Conservation (phyloP, 768 basidiomycete species). For the Paxillus rubicundulus region DNA sequence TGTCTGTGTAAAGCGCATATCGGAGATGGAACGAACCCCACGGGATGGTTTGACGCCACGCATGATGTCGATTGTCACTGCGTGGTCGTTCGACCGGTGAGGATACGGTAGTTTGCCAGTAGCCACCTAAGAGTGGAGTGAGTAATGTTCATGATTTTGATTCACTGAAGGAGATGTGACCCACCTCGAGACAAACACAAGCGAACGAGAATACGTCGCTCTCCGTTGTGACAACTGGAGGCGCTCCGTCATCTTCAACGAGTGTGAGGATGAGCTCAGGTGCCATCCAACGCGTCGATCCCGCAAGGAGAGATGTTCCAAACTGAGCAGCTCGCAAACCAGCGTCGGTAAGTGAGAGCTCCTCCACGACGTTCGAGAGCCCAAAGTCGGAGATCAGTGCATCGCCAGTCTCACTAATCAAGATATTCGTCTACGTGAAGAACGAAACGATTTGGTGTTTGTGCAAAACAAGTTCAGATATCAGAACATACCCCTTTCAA, state of each 20-base stretch:
- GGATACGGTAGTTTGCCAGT: slow-evolving; percentile 53
- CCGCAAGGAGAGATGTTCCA: slow-evolving; percentile 32
- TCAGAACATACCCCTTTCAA: slow-evolving; percentile 50
- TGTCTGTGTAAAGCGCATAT: slow-evolving; percentile 12
- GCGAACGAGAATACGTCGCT: slow-evolving; percentile 64
- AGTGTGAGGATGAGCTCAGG: slow-evolving; percentile 54
- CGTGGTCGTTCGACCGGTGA: slow-evolving; percentile 52
- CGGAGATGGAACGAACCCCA: slow-evolving; percentile 23
- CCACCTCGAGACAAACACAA: slow-evolving; percentile 57
- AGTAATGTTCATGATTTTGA: not conserved
- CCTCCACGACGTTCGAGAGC: slow-evolving; percentile 55
- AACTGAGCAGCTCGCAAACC: slow-evolving; percentile 22
- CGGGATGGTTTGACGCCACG: slow-evolving; percentile 48
- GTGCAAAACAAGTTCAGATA: not conserved
- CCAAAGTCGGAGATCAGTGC: slow-evolving; percentile 65
- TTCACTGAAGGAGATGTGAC: not conserved
- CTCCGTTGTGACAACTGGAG: slow-evolving; percentile 46
- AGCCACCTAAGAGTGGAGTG: slow-evolving; percentile 38
- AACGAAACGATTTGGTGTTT: not conserved
- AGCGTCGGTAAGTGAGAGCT: slow-evolving; percentile 38
- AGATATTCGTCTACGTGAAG: slow-evolving; percentile 51
- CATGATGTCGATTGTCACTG: slow-evolving; percentile 54
- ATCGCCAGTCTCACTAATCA: slow-evolving; percentile 49
- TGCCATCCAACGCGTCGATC: slow-evolving; percentile 42
- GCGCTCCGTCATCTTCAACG: slow-evolving; percentile 42